Percentiles rank a stretch among this genome's conserved stretches.
Conservation (phyloP, 208 protist genomes). For the Wallacemonas rigidus region DNA sequence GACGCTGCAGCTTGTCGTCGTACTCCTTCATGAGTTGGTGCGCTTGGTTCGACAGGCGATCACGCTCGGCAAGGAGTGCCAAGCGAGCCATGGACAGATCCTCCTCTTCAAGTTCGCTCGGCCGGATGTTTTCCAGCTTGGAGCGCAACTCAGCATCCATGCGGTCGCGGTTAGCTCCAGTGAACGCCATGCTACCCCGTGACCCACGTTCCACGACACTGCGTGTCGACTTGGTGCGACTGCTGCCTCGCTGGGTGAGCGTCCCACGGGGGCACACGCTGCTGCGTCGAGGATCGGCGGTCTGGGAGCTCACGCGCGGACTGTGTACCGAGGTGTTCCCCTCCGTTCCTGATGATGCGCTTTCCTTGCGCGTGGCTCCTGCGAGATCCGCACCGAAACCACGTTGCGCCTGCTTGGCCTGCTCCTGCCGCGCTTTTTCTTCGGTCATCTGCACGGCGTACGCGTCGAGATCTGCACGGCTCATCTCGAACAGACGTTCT, state of each 20-base stretch:
- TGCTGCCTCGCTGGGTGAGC: neutral
- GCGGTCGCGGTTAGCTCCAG: conserved; percentile 68
- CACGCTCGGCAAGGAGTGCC: conserved; percentile 67
- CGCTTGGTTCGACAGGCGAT: conserved; percentile 50
- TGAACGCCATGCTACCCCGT: conserved; percentile 47
- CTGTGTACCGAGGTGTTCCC: neutral
- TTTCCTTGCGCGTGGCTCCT: conserved; percentile 27
- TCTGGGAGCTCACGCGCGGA: conserved; percentile 7
- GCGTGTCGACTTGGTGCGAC: conserved; percentile 22
- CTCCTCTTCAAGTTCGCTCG: conserved; percentile 82
- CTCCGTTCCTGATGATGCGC: conserved; percentile 8
- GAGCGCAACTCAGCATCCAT: conserved; percentile 77
- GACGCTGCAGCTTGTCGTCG: conserved; percentile 71
- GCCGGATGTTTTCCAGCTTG: conserved; percentile 84
- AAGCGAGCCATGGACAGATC: conserved; percentile 67
- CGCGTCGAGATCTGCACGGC: conserved; percentile 59
- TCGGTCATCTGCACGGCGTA: conserved; percentile 54
- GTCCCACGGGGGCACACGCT: neutral
- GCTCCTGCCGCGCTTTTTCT: conserved; percentile 53
- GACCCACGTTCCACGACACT: conserved; percentile 35
- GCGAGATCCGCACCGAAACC: conserved; percentile 90
- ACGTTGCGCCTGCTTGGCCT: conserved; percentile 80
- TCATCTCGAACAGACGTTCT: conserved; percentile 68
- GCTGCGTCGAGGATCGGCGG: neutral
- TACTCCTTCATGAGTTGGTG: conserved; percentile 60